These are phyloP conservation scores for Syzygium aromaticum DNA, from an alignment of 345 rosid genomes.

Conservation along the genomic window DNA sequence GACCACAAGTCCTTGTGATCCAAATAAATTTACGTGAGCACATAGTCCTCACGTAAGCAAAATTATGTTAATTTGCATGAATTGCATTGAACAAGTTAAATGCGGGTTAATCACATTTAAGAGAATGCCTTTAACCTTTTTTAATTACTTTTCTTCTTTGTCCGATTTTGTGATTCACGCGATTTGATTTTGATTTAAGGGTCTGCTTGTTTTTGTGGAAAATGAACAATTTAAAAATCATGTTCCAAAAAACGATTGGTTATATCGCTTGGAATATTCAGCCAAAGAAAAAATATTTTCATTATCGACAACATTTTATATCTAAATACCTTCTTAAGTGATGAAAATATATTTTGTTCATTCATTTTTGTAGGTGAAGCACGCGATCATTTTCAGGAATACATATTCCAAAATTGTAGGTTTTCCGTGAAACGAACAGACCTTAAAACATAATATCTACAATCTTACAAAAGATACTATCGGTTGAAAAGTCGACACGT, in stretches of 20 bases:
- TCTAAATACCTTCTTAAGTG: rapidly evolving
- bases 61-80: no score
- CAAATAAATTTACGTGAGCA: no score
- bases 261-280: not conserved
- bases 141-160: no score
- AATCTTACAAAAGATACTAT: not conserved
- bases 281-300: not conserved
- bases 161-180: no score
- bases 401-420: not conserved
- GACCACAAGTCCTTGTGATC: not conserved
- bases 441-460: not conserved
- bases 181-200: not conserved
- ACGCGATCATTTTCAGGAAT: not conserved
- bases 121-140: no score
- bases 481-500: not conserved
- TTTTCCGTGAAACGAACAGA: not conserved
- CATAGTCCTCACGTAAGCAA: no score
- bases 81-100: no score
- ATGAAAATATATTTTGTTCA: not conserved
- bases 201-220: not conserved
- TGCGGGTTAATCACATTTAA: no score
- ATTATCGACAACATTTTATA: not conserved
- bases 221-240: not conserved
- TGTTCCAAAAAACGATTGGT: not conserved
- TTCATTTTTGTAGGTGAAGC: not conserved